phyloP scores from a whole-genome alignment of 2,329 filamentous ascomycete species.

The Thielaviopsis musarum region DNA sequence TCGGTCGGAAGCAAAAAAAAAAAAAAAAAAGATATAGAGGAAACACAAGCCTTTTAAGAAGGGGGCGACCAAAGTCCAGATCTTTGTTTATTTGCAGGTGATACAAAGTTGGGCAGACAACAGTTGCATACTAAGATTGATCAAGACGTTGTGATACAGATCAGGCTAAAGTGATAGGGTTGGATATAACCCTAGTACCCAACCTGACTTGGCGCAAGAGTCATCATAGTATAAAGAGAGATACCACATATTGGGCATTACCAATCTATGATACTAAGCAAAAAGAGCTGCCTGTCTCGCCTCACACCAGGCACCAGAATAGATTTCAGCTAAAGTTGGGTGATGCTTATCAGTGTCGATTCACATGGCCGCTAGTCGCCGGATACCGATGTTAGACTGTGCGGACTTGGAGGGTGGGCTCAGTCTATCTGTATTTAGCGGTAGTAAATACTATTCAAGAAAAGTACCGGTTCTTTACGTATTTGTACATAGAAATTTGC shows the following conservation, averaged over 20 bases:
- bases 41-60: too few species aligned
- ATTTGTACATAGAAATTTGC: too few species aligned
- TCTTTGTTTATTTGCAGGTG: too few species aligned
- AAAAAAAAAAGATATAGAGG: neutral
- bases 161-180: too few species aligned
- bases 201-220: neutral
- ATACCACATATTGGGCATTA: neutral
- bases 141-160: too few species aligned
- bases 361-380: neutral
- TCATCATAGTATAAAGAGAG: neutral
- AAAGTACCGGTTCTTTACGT: too few species aligned
- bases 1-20: neutral
- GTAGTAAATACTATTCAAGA: too few species aligned
- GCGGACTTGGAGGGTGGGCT: neutral
- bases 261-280: neutral
- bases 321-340: neutral
- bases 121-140: too few species aligned
- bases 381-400: neutral
- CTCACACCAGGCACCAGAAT: neutral
- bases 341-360: neutral
- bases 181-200: too few species aligned
- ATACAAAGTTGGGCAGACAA: too few species aligned
- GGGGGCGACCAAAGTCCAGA: too few species aligned
- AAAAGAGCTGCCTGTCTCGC: neutral
- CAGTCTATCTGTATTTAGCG: neutral